Base-by-base conservation (phyloP, 306 rosid species). In the Malus orientalis region DNA sequence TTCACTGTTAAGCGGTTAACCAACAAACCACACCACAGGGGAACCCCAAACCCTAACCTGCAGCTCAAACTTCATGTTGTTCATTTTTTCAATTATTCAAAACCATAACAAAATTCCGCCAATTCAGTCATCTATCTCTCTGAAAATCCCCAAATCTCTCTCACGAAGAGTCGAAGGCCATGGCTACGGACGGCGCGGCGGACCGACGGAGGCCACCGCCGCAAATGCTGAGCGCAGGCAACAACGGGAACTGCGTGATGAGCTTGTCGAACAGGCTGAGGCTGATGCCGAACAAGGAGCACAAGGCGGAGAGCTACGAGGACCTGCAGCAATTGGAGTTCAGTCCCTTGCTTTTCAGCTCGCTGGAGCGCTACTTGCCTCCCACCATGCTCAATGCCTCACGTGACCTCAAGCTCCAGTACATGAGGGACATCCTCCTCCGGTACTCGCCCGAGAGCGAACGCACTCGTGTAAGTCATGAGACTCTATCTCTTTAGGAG, bases 341-440 rank as follows among this genome's bases (percentile, higher is more conserved):
- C 79, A 86, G 87, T 57, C 98, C 93, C 14, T 84, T 88, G 6
- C 88, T 95, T n/a, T 89, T 89, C 85, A 88, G 87, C 82, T 86
- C 90, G 23, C 97, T 95, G 19, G 98, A 95, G 80, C 88, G 73
- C 75, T 86, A 95, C 84, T 78, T 95, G 74, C 97, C 98, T 62
- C 78, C 73, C 19, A 74, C 78, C 65, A 72, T 92, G 88, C 95
- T 90, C 74, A 65, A 58, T 80, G 83, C 59, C 4, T 53, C 96
- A 1, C 95, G 96, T 4, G 97, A 92, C 15, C 70, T 77, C 66
- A 95, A 95, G 85, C 89, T 85, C 77, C 90, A 84, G 27, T 89
- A 86, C 81, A 89, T 95, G 97, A 85, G 87, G 66, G 81, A 73
- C 82, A 89, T 92, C 74, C 87, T 95, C 13, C 85, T 76, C 67